Base-by-base conservation (phyloP, 345 rosid genomes). In the Ailanthus altissimus region DNA sequence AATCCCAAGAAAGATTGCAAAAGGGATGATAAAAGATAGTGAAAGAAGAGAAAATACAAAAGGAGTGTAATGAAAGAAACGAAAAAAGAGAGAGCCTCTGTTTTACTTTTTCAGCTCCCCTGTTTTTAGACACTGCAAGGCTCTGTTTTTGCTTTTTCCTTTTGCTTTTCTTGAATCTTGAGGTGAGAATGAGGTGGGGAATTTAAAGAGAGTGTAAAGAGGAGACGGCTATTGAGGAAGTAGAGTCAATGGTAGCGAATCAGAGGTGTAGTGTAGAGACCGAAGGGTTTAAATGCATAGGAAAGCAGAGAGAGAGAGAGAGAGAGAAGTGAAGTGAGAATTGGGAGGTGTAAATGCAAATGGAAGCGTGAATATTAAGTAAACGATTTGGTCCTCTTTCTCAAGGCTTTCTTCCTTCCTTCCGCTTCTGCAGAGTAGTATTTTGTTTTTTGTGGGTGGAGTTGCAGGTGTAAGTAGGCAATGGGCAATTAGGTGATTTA, bases 321-420 rank as follows among this genome's bases (percentile, higher is more conserved):
- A 57, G 12, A 26, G 75, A 58, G 65, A 56, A 71, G 66, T 72
- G 67, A 72, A 50, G 8, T 14, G 47, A 6, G 53, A 28, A 61
- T n/a, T n/a, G n/a, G n/a, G n/a, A 26, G 51, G 32, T 28, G 45
- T 59, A 54, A 67, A 32, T 32, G 38, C 3, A 32, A 32, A 80
- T 59, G 79, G 72, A 79, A 84, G 83, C 86, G 88, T 81, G 82
- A 77, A 67, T 67, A 75, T 62, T 45, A 86, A 86, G 85, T 67
- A 83, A 83, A 77, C 63, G 80, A 79, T 79, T 78, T 23, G 32
- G 53, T 67, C 80, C 56, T 74, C 32, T 18, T 75, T 75, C 80
- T 80, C 84, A 73, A 78, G 77, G 80, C 11, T 45, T 66, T 47
- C n/a, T 46, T 49, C 21, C 8, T 28, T 59, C 51, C 69, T 50